phyloP scores from a whole-genome alignment of 441 rosid species.

The Kokia cookei region DNA sequence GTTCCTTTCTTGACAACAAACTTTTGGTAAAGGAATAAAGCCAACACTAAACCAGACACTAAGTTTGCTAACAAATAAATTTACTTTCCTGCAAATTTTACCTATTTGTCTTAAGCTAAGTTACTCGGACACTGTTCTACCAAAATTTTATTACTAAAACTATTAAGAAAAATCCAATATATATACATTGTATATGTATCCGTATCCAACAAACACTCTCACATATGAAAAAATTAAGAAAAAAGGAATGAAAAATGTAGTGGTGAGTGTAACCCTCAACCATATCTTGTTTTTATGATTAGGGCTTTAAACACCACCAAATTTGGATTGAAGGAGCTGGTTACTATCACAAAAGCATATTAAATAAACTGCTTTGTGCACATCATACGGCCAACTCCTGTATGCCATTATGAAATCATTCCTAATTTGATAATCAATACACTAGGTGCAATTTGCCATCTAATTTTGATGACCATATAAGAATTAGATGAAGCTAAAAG shows the following conservation, averaged over 20 bases:
- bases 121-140: neutral
- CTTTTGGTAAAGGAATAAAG: neutral
- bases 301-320: constrained; percentile 50
- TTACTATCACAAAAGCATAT: neutral
- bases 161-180: neutral
- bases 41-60: neutral
- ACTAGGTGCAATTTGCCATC: neutral
- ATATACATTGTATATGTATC: too few species aligned
- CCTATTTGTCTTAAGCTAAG: neutral
- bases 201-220: neutral
- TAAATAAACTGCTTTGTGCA: neutral
- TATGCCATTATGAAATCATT: neutral
- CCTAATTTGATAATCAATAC: neutral
- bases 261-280: constrained; percentile 42
- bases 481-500: neutral
- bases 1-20: neutral
- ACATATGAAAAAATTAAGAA: neutral
- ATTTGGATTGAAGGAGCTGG: constrained; percentile 16
- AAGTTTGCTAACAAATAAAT: neutral
- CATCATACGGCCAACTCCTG: neutral
- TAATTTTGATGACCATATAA: neutral
- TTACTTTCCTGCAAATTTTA: neutral
- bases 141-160: neutral
- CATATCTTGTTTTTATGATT: constrained; percentile 7
- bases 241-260: constrained; percentile 7